These are phyloP conservation scores for Deakozyma indianensis DNA, from an alignment of 805 yeast species.

Conservation along the genomic window DNA sequence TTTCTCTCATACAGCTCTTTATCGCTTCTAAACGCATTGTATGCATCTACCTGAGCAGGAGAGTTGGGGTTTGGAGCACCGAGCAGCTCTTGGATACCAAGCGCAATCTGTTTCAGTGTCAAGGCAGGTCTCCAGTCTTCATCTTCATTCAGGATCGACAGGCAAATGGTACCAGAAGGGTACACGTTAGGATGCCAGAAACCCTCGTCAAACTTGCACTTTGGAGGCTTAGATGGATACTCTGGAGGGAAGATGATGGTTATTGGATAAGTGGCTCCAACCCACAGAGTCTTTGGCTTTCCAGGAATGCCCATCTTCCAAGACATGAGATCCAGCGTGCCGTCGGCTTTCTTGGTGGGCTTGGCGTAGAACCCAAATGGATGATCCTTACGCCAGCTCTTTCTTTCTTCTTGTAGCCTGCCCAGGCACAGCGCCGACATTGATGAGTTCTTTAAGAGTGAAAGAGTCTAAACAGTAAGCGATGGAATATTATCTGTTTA, in stretches of 20 bases:
- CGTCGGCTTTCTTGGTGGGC: slow-evolving; percentile 69
- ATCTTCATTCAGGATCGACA: slow-evolving; percentile 82
- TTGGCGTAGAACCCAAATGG: slow-evolving; percentile 96
- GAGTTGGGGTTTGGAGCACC: slow-evolving; percentile 87
- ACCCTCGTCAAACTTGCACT: slow-evolving; percentile 73
- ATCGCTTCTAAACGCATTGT: slow-evolving; percentile 46
- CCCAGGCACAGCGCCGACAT: slow-evolving; percentile 40
- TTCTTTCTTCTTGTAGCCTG: slow-evolving; percentile 88
- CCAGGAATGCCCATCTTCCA: slow-evolving; percentile 99
- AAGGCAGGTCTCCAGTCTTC: slow-evolving; percentile 98
- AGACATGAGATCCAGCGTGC: slow-evolving; percentile 64
- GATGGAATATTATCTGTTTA: too few species aligned
- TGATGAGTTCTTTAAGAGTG: too few species aligned
- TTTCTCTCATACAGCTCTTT: slow-evolving; percentile 53
- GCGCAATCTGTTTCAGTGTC: slow-evolving; percentile 71
- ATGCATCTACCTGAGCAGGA: slow-evolving; percentile 97
- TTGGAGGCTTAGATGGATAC: slow-evolving; percentile 95
- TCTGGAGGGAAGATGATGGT: slow-evolving; percentile 71
- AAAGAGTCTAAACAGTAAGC: too few species aligned
- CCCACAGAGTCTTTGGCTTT: slow-evolving; percentile 75
- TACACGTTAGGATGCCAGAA: slow-evolving; percentile 96
- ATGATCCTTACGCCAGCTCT: slow-evolving; percentile 96
- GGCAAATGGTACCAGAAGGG: slow-evolving; percentile 94
- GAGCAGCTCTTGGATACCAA: slow-evolving; percentile 85
- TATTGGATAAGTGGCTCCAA: slow-evolving; percentile 76